phyloP scores from a whole-genome alignment of 768 basidiomycete genomes.

The Leccinum sublutescens region DNA sequence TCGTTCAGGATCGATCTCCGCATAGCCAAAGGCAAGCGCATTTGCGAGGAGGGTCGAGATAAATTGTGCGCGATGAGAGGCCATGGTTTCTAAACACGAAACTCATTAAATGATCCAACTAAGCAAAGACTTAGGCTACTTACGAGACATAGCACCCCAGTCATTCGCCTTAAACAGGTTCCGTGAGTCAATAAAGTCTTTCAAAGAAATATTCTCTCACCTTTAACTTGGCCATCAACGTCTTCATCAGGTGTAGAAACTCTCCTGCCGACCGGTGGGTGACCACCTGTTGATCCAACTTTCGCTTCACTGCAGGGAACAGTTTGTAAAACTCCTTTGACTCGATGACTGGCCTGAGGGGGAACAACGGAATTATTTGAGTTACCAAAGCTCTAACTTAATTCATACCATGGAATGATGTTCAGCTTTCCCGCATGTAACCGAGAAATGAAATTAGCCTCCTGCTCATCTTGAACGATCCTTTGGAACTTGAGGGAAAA shows the following conservation, averaged over 20 bases:
- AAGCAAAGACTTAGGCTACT: not conserved
- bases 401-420: constrained; percentile 55
- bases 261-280: constrained; percentile 52
- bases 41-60: constrained; percentile 43
- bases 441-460: constrained; percentile 58
- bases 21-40: constrained; percentile 48
- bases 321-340: constrained; percentile 57
- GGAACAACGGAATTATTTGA: not conserved
- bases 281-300: constrained; percentile 45
- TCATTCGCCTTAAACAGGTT: constrained; percentile 48
- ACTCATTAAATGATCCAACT: not conserved
- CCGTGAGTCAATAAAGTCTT: not conserved
- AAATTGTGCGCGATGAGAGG: constrained; percentile 45
- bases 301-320: constrained; percentile 47
- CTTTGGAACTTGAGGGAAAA: constrained; percentile 57
- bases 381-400: not conserved
- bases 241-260: constrained; percentile 58
- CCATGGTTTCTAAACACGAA: constrained; percentile 42
- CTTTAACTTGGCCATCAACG: constrained; percentile 69
- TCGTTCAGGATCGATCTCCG: constrained; percentile 42
- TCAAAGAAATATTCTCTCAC: constrained; percentile 26
- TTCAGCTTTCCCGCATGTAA: constrained; percentile 54
- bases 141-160: constrained; percentile 64
- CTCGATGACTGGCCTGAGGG: constrained; percentile 52
- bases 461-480: constrained; percentile 63